Evolutionary conservation across 495 filamentous ascomycete genomes (phyloP).

Genomic region (Penicillium crystallinum): DNA sequence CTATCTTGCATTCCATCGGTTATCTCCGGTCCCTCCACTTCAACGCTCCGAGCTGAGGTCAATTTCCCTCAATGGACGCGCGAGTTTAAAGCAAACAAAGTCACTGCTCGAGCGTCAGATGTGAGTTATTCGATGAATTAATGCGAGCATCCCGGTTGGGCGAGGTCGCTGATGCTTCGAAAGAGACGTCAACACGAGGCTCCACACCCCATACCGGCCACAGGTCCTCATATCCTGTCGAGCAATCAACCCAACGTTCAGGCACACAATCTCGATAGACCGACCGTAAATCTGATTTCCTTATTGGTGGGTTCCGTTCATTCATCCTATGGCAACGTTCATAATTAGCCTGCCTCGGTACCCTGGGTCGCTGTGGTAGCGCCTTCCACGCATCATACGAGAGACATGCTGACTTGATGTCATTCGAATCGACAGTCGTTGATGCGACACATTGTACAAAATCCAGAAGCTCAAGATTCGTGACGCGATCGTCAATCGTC

Average conservation of each 20-base stretch:
- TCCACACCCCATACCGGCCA: slow-evolving; percentile 17
- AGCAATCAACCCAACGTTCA: background rate
- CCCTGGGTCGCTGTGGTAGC: slow-evolving; percentile 15
- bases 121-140: slow-evolving; percentile 1
- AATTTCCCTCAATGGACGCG: slow-evolving; percentile 11
- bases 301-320: slow-evolving; percentile 22
- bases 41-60: slow-evolving; percentile 2
- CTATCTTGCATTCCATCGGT: slow-evolving; percentile 23
- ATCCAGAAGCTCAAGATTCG: background rate
- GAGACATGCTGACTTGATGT: slow-evolving; percentile 30
- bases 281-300: slow-evolving; percentile 14
- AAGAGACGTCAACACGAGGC: slow-evolving; percentile 13
- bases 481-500: slow-evolving; percentile 3
- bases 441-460: slow-evolving; percentile 21
- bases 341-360: slow-evolving; percentile 19
- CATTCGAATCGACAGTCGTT: slow-evolving; percentile 19
- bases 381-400: slow-evolving; percentile 14
- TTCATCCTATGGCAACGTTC: slow-evolving; percentile 14
- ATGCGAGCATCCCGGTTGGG: background rate
- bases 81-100: background rate
- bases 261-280: slow-evolving; percentile 3
- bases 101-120: slow-evolving; percentile 2
- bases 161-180: slow-evolving; percentile 8
- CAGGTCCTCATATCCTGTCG: slow-evolving; percentile 23
- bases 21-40: slow-evolving; percentile 35